phyloP scores from a whole-genome alignment of 2,329 filamentous ascomycete genomes.

The Teratosphaeria nubilosa region DNA sequence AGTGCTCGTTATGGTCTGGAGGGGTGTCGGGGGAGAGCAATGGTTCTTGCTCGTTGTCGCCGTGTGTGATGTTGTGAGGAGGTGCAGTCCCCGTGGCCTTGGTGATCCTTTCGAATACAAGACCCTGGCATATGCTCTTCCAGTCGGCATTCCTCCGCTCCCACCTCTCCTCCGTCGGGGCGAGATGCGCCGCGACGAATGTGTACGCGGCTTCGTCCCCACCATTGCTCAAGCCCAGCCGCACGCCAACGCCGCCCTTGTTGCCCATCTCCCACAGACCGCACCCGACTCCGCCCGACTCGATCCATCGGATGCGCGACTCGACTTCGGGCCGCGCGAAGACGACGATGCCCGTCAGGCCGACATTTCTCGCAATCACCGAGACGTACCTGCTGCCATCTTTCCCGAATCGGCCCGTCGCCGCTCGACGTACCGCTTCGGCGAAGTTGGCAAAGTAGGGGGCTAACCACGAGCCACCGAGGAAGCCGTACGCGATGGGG shows the following conservation, averaged over 20 bases:
- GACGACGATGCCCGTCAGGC: constrained; percentile 82
- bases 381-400: constrained; percentile 56
- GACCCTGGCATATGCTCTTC: constrained; percentile 66
- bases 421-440: constrained; percentile 46
- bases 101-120: constrained; percentile 52
- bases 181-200: constrained; percentile 79
- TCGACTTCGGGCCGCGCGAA: constrained; percentile 58
- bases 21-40: constrained; percentile 22
- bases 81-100: neutral
- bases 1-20: constrained; percentile 5
- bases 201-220: constrained; percentile 51
- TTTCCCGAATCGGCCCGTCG: constrained; percentile 49
- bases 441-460: constrained; percentile 66
- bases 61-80: constrained; percentile 5
- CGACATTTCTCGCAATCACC: constrained; percentile 62
- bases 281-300: constrained; percentile 74
- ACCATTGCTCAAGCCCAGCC: constrained; percentile 48
- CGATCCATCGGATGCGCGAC: constrained; percentile 52
- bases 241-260: constrained; percentile 80
- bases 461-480: constrained; percentile 68
- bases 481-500: constrained; percentile 72
- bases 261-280: constrained; percentile 85
- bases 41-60: constrained; percentile 15
- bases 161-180: constrained; percentile 73
- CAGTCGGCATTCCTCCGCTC: constrained; percentile 76